phyloP scores from a whole-genome alignment of 768 basidiomycete species.

The Hygrocybe coccinea region DNA sequence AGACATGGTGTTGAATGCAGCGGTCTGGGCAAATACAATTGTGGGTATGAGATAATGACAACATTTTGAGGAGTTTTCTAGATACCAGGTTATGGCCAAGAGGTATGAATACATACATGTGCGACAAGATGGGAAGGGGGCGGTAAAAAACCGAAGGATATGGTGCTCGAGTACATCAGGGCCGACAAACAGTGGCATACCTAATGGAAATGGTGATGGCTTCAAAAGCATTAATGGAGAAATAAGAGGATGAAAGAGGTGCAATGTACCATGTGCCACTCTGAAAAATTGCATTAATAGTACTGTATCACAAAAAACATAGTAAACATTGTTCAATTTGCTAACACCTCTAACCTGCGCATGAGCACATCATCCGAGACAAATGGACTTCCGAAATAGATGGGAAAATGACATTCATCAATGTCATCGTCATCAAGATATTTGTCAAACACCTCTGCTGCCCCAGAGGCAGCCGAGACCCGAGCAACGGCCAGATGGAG shows the following conservation, averaged over 20 bases:
- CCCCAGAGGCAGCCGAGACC: constrained; percentile 12
- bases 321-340: too few species aligned
- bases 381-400: too few species aligned
- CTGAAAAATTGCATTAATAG: too few species aligned
- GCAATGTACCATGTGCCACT: too few species aligned
- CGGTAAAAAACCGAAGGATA: constrained; percentile 74
- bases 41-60: neutral
- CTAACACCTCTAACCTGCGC: too few species aligned
- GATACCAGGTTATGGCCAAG: constrained; percentile 55
- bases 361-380: too few species aligned
- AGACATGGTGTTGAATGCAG: constrained; percentile 47
- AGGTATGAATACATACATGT: constrained; percentile 63
- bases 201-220: constrained; percentile 64
- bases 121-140: constrained; percentile 63
- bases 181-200: constrained; percentile 62
- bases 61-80: constrained; percentile 15
- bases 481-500: constrained; percentile 10
- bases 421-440: constrained; percentile 8
- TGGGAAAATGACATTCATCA: too few species aligned
- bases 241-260: too few species aligned
- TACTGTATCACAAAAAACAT: too few species aligned
- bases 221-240: constrained; percentile 16
- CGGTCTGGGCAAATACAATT: constrained; percentile 30
- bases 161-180: constrained; percentile 56
- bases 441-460: constrained; percentile 7